A percentile compares a stretch with the other conserved stretches of the same genome.
Evolutionary conservation across 2,329 filamentous ascomycete genomes (phyloP).

Genomic region (Sclerotinia sclerotiorum): DNA sequence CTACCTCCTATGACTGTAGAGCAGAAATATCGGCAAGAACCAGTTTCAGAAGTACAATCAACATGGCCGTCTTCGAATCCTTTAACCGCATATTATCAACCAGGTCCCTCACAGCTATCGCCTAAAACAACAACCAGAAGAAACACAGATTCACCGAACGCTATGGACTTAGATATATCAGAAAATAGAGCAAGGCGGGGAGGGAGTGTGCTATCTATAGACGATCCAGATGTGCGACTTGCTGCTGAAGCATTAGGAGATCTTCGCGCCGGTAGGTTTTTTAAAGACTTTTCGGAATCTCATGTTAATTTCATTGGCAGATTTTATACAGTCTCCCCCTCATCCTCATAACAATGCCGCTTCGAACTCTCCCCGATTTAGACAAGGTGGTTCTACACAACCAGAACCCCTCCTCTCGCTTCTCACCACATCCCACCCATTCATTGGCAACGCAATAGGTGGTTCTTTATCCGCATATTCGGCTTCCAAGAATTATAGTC

Average conservation of each 20-base stretch:
- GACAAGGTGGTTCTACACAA: constrained; percentile 40
- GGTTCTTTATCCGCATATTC: constrained; percentile 83
- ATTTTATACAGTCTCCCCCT: constrained; percentile 66
- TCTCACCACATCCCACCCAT: constrained; percentile 82
- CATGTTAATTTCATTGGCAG: constrained; percentile 42
- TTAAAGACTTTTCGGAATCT: constrained; percentile 4
- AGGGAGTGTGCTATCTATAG: constrained; percentile 47
- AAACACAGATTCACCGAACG: constrained; percentile 33
- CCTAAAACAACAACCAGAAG: constrained; percentile 32
- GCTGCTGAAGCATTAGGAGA: constrained; percentile 76
- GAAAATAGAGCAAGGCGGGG: constrained; percentile 37
- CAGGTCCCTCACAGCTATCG: constrained; percentile 38
- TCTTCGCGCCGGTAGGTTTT: constrained; percentile 64
- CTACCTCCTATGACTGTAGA: constrained; percentile 35
- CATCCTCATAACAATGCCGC: constrained; percentile 33
- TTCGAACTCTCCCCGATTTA: constrained; percentile 43
- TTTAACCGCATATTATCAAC: constrained; percentile 40
- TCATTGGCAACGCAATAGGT: constrained; percentile 81
- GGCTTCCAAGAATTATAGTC: constrained; percentile 85
- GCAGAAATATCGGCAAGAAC: constrained; percentile 30
- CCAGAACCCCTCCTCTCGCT: constrained; percentile 82
- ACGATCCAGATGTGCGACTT: constrained; percentile 66
- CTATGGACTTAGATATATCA: constrained; percentile 39
- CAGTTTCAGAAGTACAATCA: constrained; percentile 31
- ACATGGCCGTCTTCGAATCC: constrained; percentile 41